phyloP scores from a whole-genome alignment of 306 rosid species.

The Cicer chorassanicum region DNA sequence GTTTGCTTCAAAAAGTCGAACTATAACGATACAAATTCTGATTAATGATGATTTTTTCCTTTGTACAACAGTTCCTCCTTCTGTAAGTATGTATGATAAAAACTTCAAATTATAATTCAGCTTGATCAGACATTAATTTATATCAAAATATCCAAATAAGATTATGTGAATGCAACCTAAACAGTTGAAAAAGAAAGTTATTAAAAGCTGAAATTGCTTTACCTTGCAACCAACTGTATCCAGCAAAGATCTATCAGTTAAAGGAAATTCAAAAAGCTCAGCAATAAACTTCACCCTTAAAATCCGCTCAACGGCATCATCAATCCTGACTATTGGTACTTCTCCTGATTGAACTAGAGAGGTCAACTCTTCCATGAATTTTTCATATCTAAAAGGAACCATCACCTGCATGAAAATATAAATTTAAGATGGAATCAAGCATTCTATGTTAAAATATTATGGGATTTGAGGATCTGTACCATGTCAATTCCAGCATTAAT shows the following conservation, averaged over 20 bases:
- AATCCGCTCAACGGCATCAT: constrained; percentile 78
- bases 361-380: constrained; percentile 57
- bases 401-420: constrained; percentile 62
- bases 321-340: constrained; percentile 64
- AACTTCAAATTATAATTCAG: neutral
- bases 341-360: constrained; percentile 68
- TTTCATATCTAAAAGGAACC: constrained; percentile 63
- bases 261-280: constrained; percentile 73
- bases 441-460: neutral
- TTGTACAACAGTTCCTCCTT: neutral
- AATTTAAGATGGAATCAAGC: constrained; percentile 3
- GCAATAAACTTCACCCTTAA: constrained; percentile 81
- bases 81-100: neutral
- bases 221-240: constrained; percentile 83
- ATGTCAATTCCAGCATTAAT: constrained; percentile 82
- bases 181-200: constrained; percentile 1
- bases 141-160: neutral
- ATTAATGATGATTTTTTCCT: neutral
- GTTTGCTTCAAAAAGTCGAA: neutral
- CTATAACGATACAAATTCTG: neutral
- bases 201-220: constrained; percentile 36
- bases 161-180: neutral
- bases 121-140: too few species aligned
- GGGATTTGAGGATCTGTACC: constrained; percentile 53
- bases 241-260: constrained; percentile 63